Evolutionary conservation across 306 rosid species (phyloP), one percentile per base, ranked within the genome.

Genomic region (Begonia peltatifolia): DNA sequence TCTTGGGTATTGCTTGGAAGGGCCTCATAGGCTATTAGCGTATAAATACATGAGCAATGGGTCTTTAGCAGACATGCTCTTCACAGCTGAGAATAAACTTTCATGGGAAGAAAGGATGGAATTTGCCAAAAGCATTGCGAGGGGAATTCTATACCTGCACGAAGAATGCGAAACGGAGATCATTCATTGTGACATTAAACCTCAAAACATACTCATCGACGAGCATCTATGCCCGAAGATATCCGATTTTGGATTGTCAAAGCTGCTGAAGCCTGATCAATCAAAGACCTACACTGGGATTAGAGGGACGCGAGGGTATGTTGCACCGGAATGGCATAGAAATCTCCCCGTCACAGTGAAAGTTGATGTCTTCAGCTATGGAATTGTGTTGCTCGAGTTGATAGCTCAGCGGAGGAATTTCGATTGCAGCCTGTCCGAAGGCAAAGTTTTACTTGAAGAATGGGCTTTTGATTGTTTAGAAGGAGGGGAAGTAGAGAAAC

Each of bases 201-300:
- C 69, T 15, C 74, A 69, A 14, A 69, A 69, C 64, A 63, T 69
- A 52, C 69, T 69, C 23, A 54, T 69, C 22, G 69, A 69, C 59
- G 61, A 63, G 14, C 4, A 53, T 1, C 43, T 44, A 2, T 41
- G 61, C 12, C 17, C 74, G 3, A 63, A 58, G 20, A 63, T 69
- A 4, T 42, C 74, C 0, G 62, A 63, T 11, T 69, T 69, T 8
- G 74, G 69, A n/a, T 47, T 69, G 54, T 42, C 74, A 3, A 69
- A 69, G 69, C 25, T 70, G 22, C 17, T 64, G 7, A 61, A 48
- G 52, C 52, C 53, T 10, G 66, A 70, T 22, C 75, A 70, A 46
- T 63, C 66, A 15, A 49, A 35, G 58, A 70, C 75, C 22, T 42
- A 7, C 43, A 64, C 75, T 0, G 52, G 65, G 7, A 64, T 70